Conservation (phyloP, 2,329 filamentous ascomycete genomes). For the Didymosphaeria variabile region DNA sequence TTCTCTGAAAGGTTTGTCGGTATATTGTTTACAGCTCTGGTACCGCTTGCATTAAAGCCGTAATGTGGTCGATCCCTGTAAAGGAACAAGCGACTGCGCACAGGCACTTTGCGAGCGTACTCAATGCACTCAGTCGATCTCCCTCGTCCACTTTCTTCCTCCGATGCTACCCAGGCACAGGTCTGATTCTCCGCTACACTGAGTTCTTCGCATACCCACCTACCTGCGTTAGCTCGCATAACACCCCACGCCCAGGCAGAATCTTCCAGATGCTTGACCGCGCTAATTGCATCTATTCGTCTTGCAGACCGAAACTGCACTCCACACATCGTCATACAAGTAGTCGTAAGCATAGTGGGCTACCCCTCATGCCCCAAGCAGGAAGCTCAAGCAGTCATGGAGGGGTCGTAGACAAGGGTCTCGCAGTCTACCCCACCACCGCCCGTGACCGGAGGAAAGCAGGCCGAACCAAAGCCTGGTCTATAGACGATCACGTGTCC, state of each 20-base stretch:
- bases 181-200: neutral
- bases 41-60: neutral
- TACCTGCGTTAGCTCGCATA: neutral
- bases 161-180: neutral
- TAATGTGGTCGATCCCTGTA: no score
- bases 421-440: neutral
- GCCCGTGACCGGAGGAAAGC: slow-evolving; percentile 7
- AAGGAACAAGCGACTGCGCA: neutral
- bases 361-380: neutral
- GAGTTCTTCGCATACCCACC: neutral
- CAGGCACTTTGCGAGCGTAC: neutral
- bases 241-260: neutral
- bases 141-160: neutral
- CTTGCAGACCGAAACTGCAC: neutral
- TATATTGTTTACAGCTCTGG: neutral
- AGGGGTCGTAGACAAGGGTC: neutral
- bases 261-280: neutral
- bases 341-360: neutral
- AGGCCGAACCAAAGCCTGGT: neutral
- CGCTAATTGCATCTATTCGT: neutral
- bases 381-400: neutral
- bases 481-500: neutral
- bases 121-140: neutral
- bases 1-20: neutral
- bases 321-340: slow-evolving; percentile 4